Evolutionary conservation across 345 rosid species (phyloP), one percentile per base, ranked within the genome.

Genomic region (Eucalyptus cloeziana): DNA sequence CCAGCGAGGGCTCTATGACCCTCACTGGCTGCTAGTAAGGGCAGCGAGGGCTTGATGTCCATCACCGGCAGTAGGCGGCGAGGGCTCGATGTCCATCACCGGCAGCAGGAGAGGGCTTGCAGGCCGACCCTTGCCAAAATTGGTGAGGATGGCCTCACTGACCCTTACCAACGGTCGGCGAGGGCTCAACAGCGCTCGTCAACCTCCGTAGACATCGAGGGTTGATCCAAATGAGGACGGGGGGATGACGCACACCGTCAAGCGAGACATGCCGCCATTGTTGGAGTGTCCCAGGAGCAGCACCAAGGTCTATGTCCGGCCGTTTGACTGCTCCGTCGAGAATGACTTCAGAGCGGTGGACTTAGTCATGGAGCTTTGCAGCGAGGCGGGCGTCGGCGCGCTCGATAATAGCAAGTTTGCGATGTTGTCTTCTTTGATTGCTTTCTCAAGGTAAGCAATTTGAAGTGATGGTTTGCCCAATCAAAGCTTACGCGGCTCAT

Each of bases 331-430:
- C 90, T 96, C 95, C 3, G 91, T 92, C 16, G 95, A 96, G 88
- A 95, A 94, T 92, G 94, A 96, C 93, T 88, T 97, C 37, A 92
- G 90, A 47, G 94, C 94, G 58, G 69, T 96, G 90, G 96, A 94
- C 52, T 89, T 88, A 13, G 95, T 95, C 76, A 90, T 93, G 90
- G 87, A 89, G 92, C 91, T 95, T n/a, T 96, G 96, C 89, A 95
- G 93, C 86, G 97, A 95, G 88, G 54, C 88, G 13, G 91, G 89
- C 13, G 47, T 86, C 51, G 94, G 90, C 19, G 86, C 27, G 60
- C 87, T 88, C 27, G 92, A 93, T 22, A 92, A 93, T 60, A 21
- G 83, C 25, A 93, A 91, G 87, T 52, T 95, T 10, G 91, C 89
- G 76, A 92, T 94, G 6, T 85, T 91, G 30, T 93, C 96, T 22